Conservation (phyloP, 2,329 filamentous ascomycete species). For the Neonectria ditissima region DNA sequence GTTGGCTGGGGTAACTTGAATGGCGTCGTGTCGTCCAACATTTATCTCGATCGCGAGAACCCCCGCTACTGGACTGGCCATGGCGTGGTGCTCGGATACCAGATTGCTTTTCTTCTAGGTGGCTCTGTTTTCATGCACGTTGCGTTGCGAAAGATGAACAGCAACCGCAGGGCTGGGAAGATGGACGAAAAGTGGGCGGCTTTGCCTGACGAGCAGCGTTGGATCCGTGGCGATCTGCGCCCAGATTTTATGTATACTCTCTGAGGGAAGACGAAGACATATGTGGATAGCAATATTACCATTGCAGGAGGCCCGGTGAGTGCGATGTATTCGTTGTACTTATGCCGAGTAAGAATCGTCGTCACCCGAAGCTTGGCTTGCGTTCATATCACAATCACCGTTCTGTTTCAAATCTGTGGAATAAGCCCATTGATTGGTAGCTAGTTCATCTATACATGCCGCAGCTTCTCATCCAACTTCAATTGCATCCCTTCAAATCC, state of each 20-base stretch:
- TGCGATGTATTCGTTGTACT: no score
- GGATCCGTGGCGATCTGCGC: slow-evolving; percentile 66
- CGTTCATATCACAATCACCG: no score
- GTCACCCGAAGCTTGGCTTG: neutral
- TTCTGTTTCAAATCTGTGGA: neutral
- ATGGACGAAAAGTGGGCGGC: slow-evolving; percentile 68
- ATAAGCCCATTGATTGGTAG: neutral
- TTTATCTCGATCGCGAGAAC: slow-evolving; percentile 60
- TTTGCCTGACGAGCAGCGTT: slow-evolving; percentile 65
- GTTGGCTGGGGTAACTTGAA: slow-evolving; percentile 84
- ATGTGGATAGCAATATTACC: neutral
- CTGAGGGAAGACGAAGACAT: slow-evolving; percentile 18
- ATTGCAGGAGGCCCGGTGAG: no score
- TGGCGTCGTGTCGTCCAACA: slow-evolving; percentile 72
- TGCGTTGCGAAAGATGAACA: slow-evolving; percentile 70
- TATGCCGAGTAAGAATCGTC: no score
- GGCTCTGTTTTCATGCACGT: slow-evolving; percentile 73
- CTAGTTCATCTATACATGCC: neutral
- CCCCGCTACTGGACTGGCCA: slow-evolving; percentile 63
- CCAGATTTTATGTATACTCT: slow-evolving; percentile 52
- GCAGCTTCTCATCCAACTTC: neutral
- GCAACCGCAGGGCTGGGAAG: slow-evolving; percentile 65
- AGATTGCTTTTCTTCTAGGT: slow-evolving; percentile 71
- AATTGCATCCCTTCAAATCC: neutral
- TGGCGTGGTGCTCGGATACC: slow-evolving; percentile 71